Conservation (phyloP, 768 basidiomycete species). For the Collybia sordida region DNA sequence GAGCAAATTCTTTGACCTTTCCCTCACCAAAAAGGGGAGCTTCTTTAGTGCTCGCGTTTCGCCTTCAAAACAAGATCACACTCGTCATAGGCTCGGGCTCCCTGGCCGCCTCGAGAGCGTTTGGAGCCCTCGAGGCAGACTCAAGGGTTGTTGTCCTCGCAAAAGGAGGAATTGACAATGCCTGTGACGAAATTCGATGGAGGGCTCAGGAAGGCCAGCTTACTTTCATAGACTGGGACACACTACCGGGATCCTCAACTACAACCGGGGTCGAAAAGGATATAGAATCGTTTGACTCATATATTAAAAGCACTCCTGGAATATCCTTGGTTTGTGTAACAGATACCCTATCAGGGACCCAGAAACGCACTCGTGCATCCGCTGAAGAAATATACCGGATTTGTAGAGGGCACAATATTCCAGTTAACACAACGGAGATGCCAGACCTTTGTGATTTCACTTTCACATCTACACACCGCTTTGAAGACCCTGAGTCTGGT, state of each 20-base stretch:
- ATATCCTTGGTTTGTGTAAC: slow-evolving; percentile 72
- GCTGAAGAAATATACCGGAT: slow-evolving; percentile 57
- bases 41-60: slow-evolving; percentile 79
- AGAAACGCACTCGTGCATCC: slow-evolving; percentile 47
- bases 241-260: slow-evolving; percentile 36
- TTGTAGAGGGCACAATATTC: slow-evolving; percentile 60
- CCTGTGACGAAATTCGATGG: slow-evolving; percentile 76
- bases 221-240: slow-evolving; percentile 53
- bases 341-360: slow-evolving; percentile 58
- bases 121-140: slow-evolving; percentile 79
- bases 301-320: slow-evolving; percentile 32
- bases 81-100: slow-evolving; percentile 78
- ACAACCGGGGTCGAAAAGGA: slow-evolving; percentile 32
- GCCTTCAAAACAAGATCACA: slow-evolving; percentile 47
- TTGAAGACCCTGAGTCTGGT: slow-evolving; percentile 46
- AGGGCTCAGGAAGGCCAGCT: slow-evolving; percentile 57
- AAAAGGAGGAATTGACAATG: slow-evolving; percentile 41
- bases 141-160: slow-evolving; percentile 67
- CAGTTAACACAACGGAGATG: slow-evolving; percentile 85
- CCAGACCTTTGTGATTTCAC: slow-evolving; percentile 88
- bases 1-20: slow-evolving; percentile 18
- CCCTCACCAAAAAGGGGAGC: slow-evolving; percentile 56
- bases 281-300: slow-evolving; percentile 44
- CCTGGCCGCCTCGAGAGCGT: slow-evolving; percentile 83
- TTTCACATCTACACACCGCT: slow-evolving; percentile 84